Base-by-base conservation (phyloP, 116 monocot species). In the Iris pallida region DNA sequence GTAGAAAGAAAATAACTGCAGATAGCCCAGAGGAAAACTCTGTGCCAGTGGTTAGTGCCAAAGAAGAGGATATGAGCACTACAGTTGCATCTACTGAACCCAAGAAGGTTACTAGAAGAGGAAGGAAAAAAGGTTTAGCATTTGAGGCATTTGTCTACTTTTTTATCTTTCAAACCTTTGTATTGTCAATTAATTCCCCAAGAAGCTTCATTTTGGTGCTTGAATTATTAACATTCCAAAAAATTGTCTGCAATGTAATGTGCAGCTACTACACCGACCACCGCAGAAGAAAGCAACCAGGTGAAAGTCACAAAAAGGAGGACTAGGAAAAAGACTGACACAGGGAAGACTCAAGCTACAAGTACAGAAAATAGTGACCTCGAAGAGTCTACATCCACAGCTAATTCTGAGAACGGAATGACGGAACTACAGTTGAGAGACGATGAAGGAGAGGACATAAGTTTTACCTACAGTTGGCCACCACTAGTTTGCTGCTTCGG, bases 401-500 rank as follows among this genome's bases (percentile, higher is more conserved):
- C 9, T 45, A 12, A 40, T 61, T 11, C n/a, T 1, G 49, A 60
- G 8, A 63, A 47, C 54, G 70, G 75, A 68, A 62, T 72, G 47
- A 71, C 55, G 42, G 83, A 83, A 43, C 43, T 79, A 44, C 42
- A 52, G 4, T 8, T 79, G 47, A 59, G 7, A 40, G 73, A 77
- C 20, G 61, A 78, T 66, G 81, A 73, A 12, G 60, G 19, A 41
- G 85, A 93, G 55, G 86, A 86, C 62, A 75, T 81, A 65, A 82
- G 83, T 71, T 73, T 72, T 46, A 81, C 81, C 9, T 87, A 84
- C 65, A 53, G 52, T 45, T 94, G 94, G 94, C 90, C 85, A 16
- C 95, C 95, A 12, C 77, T 95, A 7, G 81, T 95, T 60, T 85
- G 91, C 68, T 91, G 91, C 82, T 91, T 86, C 66, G 95, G 95